phyloP scores from a whole-genome alignment of 108 stramenopile genomes.

The Pelagomonas calceolata region DNA sequence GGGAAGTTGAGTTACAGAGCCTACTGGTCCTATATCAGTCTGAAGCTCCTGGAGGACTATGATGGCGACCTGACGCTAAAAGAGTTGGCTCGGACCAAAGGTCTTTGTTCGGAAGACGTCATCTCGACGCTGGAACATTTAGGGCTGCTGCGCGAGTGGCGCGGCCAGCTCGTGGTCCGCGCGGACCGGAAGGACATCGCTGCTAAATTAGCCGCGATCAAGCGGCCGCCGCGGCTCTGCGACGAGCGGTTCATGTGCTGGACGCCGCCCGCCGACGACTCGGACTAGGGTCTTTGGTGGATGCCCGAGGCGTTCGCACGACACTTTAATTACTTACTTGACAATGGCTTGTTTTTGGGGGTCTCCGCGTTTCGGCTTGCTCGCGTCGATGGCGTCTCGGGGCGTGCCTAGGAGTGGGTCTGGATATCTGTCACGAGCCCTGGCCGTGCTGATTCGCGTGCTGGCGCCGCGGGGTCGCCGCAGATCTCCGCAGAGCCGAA shows the following conservation, averaged over 20 bases:
- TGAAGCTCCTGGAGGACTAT: slow-evolving; percentile 35
- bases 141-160: slow-evolving; percentile 92
- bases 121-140: slow-evolving; percentile 84
- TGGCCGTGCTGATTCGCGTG: too few relatives aligned
- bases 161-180: slow-evolving; percentile 93
- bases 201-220: background rate
- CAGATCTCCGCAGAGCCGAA: too few relatives aligned
- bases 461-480: too few relatives aligned
- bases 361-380: too few relatives aligned
- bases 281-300: too few relatives aligned
- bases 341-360: too few relatives aligned
- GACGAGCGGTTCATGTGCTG: background rate
- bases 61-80: slow-evolving; percentile 34
- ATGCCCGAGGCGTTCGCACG: too few relatives aligned
- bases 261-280: too few relatives aligned
- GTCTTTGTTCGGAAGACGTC: slow-evolving; percentile 92
- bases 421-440: too few relatives aligned
- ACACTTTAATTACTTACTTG: too few relatives aligned
- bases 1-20: slow-evolving; percentile 85
- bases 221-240: background rate
- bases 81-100: slow-evolving; percentile 69
- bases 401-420: too few relatives aligned
- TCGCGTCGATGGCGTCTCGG: too few relatives aligned
- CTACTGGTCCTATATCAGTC: slow-evolving; percentile 76
- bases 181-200: slow-evolving; percentile 61